A percentile compares a stretch with the other conserved stretches of the same genome.
These are phyloP conservation scores for Abortiporus biennis DNA, from an alignment of 1,284 basidiomycete species.

Conservation along the genomic window DNA sequence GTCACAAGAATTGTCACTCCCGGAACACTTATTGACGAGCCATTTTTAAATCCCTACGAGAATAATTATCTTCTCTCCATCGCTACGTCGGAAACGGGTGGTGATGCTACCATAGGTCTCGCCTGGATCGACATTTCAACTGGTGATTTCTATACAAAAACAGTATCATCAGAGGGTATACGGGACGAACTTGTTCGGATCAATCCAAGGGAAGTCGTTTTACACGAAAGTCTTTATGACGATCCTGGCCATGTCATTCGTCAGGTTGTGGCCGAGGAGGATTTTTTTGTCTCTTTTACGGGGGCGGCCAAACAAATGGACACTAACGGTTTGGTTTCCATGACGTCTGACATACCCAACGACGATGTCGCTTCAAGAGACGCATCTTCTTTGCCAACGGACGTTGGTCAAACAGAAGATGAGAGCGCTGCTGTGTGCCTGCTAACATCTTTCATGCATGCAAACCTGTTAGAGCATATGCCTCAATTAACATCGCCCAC, in stretches of 20 bases:
- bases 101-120: slow-evolving; percentile 37
- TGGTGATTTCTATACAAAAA: slow-evolving; percentile 85
- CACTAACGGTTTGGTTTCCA: too few relatives aligned
- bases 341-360: background rate
- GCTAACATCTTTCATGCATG: slow-evolving; percentile 64
- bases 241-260: slow-evolving; percentile 37
- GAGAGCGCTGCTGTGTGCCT: slow-evolving; percentile 62
- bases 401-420: slow-evolving; percentile 6
- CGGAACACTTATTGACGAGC: slow-evolving; percentile 87
- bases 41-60: slow-evolving; percentile 78
- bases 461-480: slow-evolving; percentile 77
- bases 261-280: slow-evolving; percentile 43
- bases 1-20: slow-evolving; percentile 87
- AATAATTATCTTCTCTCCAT: slow-evolving; percentile 87
- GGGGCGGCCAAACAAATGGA: slow-evolving; percentile 11
- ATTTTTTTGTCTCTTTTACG: slow-evolving; percentile 45
- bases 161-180: slow-evolving; percentile 46
- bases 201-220: slow-evolving; percentile 76
- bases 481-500: slow-evolving; percentile 57
- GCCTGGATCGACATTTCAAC: slow-evolving; percentile 97
- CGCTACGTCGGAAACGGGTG: slow-evolving; percentile 17
- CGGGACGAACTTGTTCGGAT: slow-evolving; percentile 85
- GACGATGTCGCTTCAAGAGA: slow-evolving; percentile 11
- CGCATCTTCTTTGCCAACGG: slow-evolving; percentile 5
- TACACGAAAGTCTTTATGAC: slow-evolving; percentile 42